phyloP scores from a whole-genome alignment of 768 basidiomycete species.

The Boletus bicolor region DNA sequence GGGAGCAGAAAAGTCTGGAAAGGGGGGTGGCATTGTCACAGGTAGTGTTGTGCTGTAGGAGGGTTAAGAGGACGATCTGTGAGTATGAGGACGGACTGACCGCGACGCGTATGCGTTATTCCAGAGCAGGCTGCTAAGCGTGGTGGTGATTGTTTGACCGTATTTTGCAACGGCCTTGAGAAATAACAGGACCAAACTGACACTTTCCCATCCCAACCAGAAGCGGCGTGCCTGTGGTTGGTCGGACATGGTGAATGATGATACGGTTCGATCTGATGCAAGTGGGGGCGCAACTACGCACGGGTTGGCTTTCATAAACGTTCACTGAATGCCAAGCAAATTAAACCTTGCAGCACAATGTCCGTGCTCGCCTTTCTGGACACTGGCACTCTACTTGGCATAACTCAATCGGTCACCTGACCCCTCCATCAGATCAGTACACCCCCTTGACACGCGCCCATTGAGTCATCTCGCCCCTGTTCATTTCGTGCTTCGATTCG shows the following conservation, averaged over 20 bases:
- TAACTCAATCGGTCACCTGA: background rate
- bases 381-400: conserved; percentile 6
- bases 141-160: conserved; percentile 26
- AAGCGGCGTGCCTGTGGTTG: background rate
- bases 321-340: background rate
- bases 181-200: conserved; percentile 35
- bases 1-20: conserved; percentile 35
- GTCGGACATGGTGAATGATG: conserved; percentile 11
- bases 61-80: background rate
- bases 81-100: background rate
- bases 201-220: conserved; percentile 3
- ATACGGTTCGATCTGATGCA: background rate
- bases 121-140: conserved; percentile 21
- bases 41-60: background rate
- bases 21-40: conserved; percentile 27
- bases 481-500: no score
- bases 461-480: background rate
- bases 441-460: background rate
- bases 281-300: background rate
- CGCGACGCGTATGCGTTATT: conserved; percentile 25
- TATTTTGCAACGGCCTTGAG: conserved; percentile 33
- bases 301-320: no score
- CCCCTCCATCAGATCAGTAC: no score
- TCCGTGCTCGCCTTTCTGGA: conserved; percentile 22
- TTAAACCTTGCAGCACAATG: conserved; percentile 7